phyloP scores from a whole-genome alignment of 2,329 filamentous ascomycete genomes.

The Calonectria pseudoreteaudii region DNA sequence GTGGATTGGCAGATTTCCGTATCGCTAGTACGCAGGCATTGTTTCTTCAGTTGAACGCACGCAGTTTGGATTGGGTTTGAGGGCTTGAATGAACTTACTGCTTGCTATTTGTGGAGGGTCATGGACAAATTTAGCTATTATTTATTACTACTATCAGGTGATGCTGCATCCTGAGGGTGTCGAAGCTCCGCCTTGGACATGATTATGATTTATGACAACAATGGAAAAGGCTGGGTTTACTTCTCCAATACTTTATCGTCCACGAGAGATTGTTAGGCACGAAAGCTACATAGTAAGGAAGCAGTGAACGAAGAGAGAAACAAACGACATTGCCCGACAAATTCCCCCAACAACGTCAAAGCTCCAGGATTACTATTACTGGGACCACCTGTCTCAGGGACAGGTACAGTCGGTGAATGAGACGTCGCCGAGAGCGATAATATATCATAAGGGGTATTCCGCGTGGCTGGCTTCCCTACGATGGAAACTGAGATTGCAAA shows the following conservation, averaged over 20 bases:
- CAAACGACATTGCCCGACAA: background rate
- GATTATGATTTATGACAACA: conserved; percentile 22
- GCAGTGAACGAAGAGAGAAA: background rate
- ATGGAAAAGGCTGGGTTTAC: conserved; percentile 7
- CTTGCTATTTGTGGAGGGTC: conserved; percentile 3
- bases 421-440: background rate
- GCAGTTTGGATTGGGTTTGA: background rate
- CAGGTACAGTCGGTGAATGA: background rate
- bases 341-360: background rate
- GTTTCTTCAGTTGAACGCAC: background rate
- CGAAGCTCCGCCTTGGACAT: conserved; percentile 5
- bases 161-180: conserved; percentile 10
- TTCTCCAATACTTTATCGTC: background rate
- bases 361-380: background rate
- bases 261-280: background rate
- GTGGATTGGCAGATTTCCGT: background rate
- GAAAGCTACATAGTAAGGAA: background rate
- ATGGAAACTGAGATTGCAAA: conserved; percentile 8
- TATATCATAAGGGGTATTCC: conserved; percentile 30
- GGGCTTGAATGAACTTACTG: background rate
- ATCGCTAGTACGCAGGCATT: background rate
- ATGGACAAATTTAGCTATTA: background rate
- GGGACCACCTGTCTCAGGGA: background rate
- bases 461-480: background rate
- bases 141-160: background rate